phyloP scores from a whole-genome alignment of 352 stramenopile genomes.

The Phytopythium aichiense region DNA sequence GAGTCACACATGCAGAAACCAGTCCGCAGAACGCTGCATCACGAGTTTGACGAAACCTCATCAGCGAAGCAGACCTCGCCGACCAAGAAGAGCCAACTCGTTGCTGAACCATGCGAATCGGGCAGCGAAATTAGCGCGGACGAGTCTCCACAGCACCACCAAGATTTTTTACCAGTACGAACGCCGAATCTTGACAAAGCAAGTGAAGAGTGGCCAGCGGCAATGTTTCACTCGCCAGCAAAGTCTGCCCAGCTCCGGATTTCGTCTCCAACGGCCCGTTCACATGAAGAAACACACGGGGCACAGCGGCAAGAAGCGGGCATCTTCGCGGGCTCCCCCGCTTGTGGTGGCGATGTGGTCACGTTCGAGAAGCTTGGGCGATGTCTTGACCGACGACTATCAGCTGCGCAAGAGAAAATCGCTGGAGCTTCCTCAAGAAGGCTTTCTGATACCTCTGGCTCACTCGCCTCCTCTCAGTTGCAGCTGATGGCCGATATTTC shows the following conservation, averaged over 20 bases:
- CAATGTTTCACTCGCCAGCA: not conserved
- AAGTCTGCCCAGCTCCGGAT: not conserved
- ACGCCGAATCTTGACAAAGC: not conserved
- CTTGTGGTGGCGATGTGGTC: not conserved
- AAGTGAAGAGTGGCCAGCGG: not conserved
- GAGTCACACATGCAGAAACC: not conserved
- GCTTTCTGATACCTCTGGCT: not conserved
- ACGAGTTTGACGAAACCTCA: not conserved
- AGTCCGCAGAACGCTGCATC: not conserved
- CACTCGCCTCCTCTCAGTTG: not conserved
- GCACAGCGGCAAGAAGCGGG: not conserved
- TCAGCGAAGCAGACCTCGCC: not conserved
- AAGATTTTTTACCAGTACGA: not conserved
- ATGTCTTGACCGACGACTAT: not conserved
- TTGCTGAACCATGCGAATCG: not conserved
- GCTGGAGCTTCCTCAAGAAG: not conserved
- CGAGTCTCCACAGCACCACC: not conserved
- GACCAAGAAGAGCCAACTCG: not conserved
- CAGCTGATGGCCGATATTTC: not conserved
- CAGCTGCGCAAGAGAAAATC: not conserved
- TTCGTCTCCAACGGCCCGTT: not conserved
- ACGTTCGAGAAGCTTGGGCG: not conserved
- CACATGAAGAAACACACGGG: not conserved
- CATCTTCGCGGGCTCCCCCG: not conserved
- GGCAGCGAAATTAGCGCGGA: not conserved